Percentiles rank a stretch among this genome's conserved stretches.
These are phyloP conservation scores for Ophiocordyceps robertsii DNA, from an alignment of 2,329 filamentous ascomycete genomes.

Conservation along the genomic window DNA sequence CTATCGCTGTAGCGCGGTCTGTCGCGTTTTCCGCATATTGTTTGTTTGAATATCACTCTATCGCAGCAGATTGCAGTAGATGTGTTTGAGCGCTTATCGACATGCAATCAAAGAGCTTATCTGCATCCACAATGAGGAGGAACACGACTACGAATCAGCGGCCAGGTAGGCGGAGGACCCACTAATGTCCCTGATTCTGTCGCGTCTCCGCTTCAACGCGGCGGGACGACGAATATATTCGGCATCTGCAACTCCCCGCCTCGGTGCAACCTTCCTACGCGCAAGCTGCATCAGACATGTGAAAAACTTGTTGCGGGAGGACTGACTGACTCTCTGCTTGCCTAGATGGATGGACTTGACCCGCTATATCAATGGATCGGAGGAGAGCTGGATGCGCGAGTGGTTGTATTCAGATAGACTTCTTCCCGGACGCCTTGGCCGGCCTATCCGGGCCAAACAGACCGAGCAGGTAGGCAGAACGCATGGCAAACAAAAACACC, in stretches of 20 bases:
- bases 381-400: background rate
- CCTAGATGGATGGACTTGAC: background rate
- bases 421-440: constrained; percentile 8
- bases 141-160: too few relatives aligned
- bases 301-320: background rate
- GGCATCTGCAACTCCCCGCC: background rate
- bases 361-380: background rate
- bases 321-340: background rate
- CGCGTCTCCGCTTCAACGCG: background rate
- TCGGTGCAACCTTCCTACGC: background rate
- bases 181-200: too few relatives aligned
- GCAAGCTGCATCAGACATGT: background rate
- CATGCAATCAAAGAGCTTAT: too few relatives aligned
- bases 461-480: constrained; percentile 44
- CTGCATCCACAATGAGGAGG: too few relatives aligned
- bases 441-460: constrained; percentile 37
- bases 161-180: too few relatives aligned
- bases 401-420: constrained; percentile 9
- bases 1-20: too few relatives aligned
- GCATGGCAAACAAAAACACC: constrained; percentile 40
- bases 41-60: too few relatives aligned
- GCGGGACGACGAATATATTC: background rate
- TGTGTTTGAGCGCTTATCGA: too few relatives aligned
- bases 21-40: too few relatives aligned
- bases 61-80: too few relatives aligned